phyloP scores from a whole-genome alignment of 1,284 basidiomycete genomes.

The Puccinia hordei region DNA sequence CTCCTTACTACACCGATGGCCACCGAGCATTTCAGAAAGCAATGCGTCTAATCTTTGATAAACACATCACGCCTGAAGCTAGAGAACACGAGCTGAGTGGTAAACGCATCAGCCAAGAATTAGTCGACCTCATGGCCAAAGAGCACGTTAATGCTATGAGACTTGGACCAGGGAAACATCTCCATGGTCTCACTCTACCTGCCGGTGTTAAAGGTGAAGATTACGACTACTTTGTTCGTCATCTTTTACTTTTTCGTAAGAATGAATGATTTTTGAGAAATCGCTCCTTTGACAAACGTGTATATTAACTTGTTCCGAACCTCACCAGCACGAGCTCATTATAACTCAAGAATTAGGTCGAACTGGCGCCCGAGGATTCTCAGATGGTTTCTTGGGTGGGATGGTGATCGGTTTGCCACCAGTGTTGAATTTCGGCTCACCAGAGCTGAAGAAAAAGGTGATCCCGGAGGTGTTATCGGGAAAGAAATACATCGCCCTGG shows the following conservation, averaged over 20 bases:
- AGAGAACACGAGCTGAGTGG: conserved; percentile 57
- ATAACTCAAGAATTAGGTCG: conserved; percentile 82
- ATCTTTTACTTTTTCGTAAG: background rate
- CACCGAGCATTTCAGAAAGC: conserved; percentile 52
- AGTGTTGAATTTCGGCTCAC: conserved; percentile 76
- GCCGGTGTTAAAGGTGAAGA: conserved; percentile 81
- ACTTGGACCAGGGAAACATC: conserved; percentile 74
- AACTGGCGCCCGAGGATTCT: conserved; percentile 77
- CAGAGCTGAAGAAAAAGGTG: conserved; percentile 74
- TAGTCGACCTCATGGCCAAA: conserved; percentile 59
- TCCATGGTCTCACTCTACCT: conserved; percentile 78
- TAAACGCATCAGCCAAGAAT: conserved; percentile 58
- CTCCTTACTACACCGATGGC: conserved; percentile 78
- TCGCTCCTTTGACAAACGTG: too few species aligned
- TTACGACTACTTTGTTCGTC: conserved; percentile 71
- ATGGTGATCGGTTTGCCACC: conserved; percentile 74
- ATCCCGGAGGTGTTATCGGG: conserved; percentile 78
- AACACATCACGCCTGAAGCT: conserved; percentile 56
- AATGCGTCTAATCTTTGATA: conserved; percentile 57
- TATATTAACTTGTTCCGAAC: conserved; percentile 68
- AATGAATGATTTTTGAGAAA: conserved; percentile 59
- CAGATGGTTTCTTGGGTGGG: conserved; percentile 74
- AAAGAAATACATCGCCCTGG: conserved; percentile 78
- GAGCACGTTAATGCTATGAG: conserved; percentile 81
- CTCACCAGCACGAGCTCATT: conserved; percentile 65